A percentile compares a stretch with the other conserved stretches of the same genome.
Evolutionary conservation across 495 filamentous ascomycete species (phyloP).

Genomic region (Hypoxylon intermedium): DNA sequence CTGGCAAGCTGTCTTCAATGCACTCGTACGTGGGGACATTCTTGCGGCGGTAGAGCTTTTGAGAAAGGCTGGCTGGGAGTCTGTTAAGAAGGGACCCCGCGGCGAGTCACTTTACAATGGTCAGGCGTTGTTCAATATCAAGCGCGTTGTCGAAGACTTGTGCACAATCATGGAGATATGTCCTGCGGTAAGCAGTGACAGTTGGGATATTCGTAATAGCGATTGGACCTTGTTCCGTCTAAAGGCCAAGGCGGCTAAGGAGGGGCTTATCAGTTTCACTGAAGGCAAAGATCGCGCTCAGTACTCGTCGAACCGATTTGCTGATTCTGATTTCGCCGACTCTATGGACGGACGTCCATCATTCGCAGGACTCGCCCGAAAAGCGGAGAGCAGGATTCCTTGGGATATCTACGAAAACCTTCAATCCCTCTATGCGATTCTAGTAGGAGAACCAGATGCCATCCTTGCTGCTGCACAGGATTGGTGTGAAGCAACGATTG

Average conservation of each 20-base stretch:
- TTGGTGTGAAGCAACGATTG: slow-evolving; percentile 86
- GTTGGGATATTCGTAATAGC: slow-evolving; percentile 75
- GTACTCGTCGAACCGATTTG: slow-evolving; percentile 44
- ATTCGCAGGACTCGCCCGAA: slow-evolving; percentile 65
- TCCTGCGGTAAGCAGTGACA: slow-evolving; percentile 66
- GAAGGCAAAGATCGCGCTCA: slow-evolving; percentile 66
- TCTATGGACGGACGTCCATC: slow-evolving; percentile 45
- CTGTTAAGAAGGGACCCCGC: slow-evolving; percentile 60
- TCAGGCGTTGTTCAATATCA: slow-evolving; percentile 73
- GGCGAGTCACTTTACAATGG: slow-evolving; percentile 71
- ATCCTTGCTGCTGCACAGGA: slow-evolving; percentile 75
- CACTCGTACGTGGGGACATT: slow-evolving; percentile 75
- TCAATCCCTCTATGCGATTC: slow-evolving; percentile 73
- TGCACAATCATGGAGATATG: slow-evolving; percentile 71
- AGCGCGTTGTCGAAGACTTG: slow-evolving; percentile 69
- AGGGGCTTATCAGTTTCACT: slow-evolving; percentile 74
- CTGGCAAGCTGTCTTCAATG: slow-evolving; percentile 77
- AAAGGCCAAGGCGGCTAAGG: slow-evolving; percentile 67
- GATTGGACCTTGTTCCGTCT: slow-evolving; percentile 83
- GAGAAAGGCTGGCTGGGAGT: slow-evolving; percentile 74
- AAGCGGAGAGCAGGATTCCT: slow-evolving; percentile 81
- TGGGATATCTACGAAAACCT: slow-evolving; percentile 86
- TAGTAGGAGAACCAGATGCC: slow-evolving; percentile 72
- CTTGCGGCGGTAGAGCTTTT: slow-evolving; percentile 67
- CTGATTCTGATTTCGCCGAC: slow-evolving; percentile 44